Evolutionary conservation across 2,329 filamentous ascomycete species (phyloP).

Genomic region (Blastomyces silverae): DNA sequence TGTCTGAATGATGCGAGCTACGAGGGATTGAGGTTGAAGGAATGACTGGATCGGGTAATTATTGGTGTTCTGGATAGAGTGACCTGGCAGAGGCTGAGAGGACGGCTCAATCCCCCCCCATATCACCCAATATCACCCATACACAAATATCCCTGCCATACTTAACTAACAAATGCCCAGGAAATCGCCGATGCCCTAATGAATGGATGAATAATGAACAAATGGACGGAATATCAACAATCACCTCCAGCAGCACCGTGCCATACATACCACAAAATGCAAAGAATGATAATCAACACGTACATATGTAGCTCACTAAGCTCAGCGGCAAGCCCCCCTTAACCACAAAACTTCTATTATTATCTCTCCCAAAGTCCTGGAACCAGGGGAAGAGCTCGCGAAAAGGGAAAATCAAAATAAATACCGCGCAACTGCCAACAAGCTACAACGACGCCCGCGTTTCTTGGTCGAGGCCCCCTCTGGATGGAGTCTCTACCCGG

Average conservation of each 20-base stretch:
- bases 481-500: neutral
- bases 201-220: too few relatives aligned
- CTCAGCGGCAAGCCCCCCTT: neutral
- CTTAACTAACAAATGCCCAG: too few relatives aligned
- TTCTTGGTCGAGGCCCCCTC: constrained; percentile 1
- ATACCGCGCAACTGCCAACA: constrained; percentile 3
- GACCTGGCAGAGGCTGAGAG: neutral
- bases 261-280: neutral
- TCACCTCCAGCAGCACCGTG: neutral
- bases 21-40: neutral
- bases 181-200: too few relatives aligned
- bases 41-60: neutral
- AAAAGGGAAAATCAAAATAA: constrained; percentile 6
- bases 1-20: neutral
- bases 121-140: too few relatives aligned
- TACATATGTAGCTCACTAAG: neutral
- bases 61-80: neutral
- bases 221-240: neutral
- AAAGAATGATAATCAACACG: neutral
- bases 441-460: neutral
- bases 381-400: constrained; percentile 5
- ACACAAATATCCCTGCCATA: too few relatives aligned
- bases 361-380: neutral
- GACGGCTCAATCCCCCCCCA: too few relatives aligned
- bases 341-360: neutral